Conservation (phyloP, 192 early-diverging fungal genomes). For the Lunasporangiospora selenospora region DNA sequence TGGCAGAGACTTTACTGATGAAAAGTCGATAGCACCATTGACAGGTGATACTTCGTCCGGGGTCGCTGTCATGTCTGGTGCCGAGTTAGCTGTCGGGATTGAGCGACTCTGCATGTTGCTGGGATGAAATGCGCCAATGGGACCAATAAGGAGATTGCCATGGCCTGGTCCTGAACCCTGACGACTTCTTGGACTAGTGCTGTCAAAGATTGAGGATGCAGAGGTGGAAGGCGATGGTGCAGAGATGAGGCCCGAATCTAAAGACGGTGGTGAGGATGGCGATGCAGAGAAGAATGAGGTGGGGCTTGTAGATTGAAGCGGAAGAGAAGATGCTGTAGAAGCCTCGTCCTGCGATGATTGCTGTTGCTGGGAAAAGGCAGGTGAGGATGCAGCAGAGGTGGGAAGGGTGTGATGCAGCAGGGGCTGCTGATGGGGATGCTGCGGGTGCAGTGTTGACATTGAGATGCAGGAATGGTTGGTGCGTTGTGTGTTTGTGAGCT, state of each 20-base stretch:
- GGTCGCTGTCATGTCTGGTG: background rate
- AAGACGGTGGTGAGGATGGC: slow-evolving; percentile 10
- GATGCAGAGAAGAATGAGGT: slow-evolving; percentile 19
- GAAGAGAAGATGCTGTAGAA: background rate
- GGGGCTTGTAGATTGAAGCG: background rate
- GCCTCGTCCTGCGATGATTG: no score
- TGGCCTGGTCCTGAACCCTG: background rate
- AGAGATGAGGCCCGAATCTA: background rate
- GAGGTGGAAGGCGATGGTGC: background rate
- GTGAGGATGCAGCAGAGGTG: background rate
- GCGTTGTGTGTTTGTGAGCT: no score
- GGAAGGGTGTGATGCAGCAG: background rate
- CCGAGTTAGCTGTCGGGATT: background rate
- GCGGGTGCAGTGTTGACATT: background rate
- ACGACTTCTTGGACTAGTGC: background rate
- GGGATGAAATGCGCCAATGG: background rate
- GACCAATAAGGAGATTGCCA: slow-evolving; percentile 4
- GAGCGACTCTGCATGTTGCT: slow-evolving; percentile 13
- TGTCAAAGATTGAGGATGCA: background rate
- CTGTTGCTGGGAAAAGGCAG: background rate
- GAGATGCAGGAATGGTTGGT: slow-evolving; percentile 3
- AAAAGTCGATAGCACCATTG: background rate
- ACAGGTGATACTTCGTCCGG: background rate
- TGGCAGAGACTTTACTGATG: slow-evolving; percentile 2
- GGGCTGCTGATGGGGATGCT: background rate